Evolutionary conservation across 306 rosid genomes (phyloP).

Genomic region (Casuarina equisetifolia): DNA sequence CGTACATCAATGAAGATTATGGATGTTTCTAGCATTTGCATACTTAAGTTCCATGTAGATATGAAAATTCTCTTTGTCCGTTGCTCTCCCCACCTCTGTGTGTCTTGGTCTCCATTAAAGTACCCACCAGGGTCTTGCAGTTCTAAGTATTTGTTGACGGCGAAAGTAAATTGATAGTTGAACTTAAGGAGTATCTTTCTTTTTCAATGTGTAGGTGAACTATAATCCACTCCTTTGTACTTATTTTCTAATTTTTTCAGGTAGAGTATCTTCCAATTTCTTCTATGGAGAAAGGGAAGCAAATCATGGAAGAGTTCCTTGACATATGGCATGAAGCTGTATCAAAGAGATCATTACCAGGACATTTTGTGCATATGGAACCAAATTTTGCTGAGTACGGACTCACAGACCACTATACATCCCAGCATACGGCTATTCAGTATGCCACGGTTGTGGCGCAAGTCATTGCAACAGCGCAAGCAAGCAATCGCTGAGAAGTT

Average conservation of each 20-base stretch:
- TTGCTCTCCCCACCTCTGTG: no score
- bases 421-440: conserved; percentile 88
- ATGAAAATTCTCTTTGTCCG: neutral
- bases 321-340: conserved; percentile 68
- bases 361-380: conserved; percentile 78
- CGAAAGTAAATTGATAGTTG: neutral
- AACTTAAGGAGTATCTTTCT: neutral
- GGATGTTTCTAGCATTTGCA: neutral
- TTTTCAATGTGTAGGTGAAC: neutral
- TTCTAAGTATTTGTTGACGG: neutral
- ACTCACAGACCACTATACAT: conserved; percentile 61
- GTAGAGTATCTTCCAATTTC: conserved; percentile 86
- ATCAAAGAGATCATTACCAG: conserved; percentile 77
- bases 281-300: conserved; percentile 71
- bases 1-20: neutral
- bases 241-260: conserved; percentile 37
- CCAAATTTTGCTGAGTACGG: conserved; percentile 75
- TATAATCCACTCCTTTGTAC: conserved; percentile 6
- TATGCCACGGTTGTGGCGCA: conserved; percentile 79
- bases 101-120: neutral
- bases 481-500: conserved; percentile 56
- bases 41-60: neutral
- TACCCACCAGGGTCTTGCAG: neutral
- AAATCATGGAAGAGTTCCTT: conserved; percentile 76
- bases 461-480: conserved; percentile 62